phyloP scores from a whole-genome alignment of 306 rosid species.

The Cucumis cinereus region DNA sequence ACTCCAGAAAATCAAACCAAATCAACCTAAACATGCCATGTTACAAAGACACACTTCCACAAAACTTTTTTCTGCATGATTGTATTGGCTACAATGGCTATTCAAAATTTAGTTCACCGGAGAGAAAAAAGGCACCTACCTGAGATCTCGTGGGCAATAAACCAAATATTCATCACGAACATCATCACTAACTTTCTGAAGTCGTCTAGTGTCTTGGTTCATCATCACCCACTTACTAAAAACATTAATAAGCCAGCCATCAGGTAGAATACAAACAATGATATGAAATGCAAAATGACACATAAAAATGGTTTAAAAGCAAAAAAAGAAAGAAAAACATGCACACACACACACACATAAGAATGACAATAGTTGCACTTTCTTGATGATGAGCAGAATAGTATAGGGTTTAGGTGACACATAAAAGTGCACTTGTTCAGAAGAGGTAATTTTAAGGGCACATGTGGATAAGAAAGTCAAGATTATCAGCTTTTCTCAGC shows the following conservation, averaged over 20 bases:
- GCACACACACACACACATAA: background rate
- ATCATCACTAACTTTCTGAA: constrained; percentile 73
- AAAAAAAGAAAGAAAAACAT: background rate
- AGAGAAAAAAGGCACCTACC: constrained; percentile 28
- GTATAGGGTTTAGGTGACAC: background rate
- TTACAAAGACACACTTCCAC: background rate
- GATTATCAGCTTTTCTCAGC: background rate
- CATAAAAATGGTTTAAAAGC: background rate
- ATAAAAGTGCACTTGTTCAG: background rate
- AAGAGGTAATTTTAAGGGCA: background rate
- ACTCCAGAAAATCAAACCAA: background rate
- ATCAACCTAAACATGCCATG: background rate
- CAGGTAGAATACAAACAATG: background rate
- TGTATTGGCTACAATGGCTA: background rate
- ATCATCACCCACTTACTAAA: constrained; percentile 97
- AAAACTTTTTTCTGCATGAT: background rate
- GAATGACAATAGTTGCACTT: background rate
- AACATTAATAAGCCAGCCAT: constrained; percentile 9
- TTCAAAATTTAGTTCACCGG: background rate
- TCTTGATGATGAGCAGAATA: background rate
- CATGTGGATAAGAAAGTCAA: background rate
- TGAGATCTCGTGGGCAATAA: constrained; percentile 61
- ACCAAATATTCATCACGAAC: constrained; percentile 64
- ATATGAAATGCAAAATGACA: background rate
- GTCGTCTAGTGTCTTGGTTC: constrained; percentile 82